Base-by-base conservation (phyloP, 2,329 filamentous ascomycete genomes). In the Knufia fluminis region DNA sequence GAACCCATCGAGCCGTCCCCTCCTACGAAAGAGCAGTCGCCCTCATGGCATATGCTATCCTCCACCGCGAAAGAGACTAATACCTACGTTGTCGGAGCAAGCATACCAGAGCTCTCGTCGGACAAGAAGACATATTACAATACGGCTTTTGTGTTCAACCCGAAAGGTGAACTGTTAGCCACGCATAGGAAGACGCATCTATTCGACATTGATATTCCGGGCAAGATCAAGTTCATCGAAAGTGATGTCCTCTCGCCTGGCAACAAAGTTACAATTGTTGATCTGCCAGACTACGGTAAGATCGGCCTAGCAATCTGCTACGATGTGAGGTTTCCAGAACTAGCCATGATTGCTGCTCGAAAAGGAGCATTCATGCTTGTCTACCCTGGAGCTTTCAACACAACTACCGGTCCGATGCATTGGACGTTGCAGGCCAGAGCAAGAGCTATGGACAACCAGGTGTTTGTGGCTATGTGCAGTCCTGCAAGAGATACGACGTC, bases 161-260 rank as follows among this genome's bases (percentile, higher is more conserved):
- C 89, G 0, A 70, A 75, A 8, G 92, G 92, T 3, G 66, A 75
- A n/a, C 74, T 96, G 43, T 75, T 98, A n/a, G 87, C 82, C 4
- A 86, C 82, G 2, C 90, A 97, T 67, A 80, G 92, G 60, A 98
- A 98, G 71, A 82, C 92, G 38, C 92, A 98, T 68, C 77, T 98
- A 38, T 98, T 98, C 68, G 92, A 97, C 69, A 98, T 98, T 60
- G 84, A 94, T 66, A 97, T 98, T 56, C 92, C 92, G 0, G 91
- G 89, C 54, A 90, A 90, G 71, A 95, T 98, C 66, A 83, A 72
- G 10, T 98, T 98, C 71, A 79, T 79, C 55, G 92, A 98, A 70
- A 89, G 83, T 47, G 90, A 96, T 54, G 88, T 96, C 33, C 76
- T 98, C 28, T 84, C 79, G 19, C 82, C 91, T 0, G 92, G 92